Evolutionary conservation across 2,329 filamentous ascomycete genomes (phyloP), one percentile per base, ranked within the genome.

Genomic region (Botrytis elliptica): DNA sequence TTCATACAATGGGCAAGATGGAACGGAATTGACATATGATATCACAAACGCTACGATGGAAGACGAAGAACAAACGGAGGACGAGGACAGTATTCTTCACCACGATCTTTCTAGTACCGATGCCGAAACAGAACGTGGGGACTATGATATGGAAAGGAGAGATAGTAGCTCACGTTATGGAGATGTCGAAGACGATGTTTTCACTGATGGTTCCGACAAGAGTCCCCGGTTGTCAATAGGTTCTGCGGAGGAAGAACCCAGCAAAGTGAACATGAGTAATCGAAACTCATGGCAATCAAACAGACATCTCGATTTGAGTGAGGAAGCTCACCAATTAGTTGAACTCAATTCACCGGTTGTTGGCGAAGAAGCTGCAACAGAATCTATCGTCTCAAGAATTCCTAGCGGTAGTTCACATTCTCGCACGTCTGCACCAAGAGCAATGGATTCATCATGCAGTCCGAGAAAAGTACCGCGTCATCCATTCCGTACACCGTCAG

Each of bases 401-500:
- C 75, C 83, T 74, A 76, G 83, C 80, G 74, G 77, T 74, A 71
- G 75, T 42, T 80, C 79, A 36, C 66, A 55, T 42, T 80, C 80
- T 38, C 49, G 38, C 42, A 18, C 49, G 29, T 79, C 79, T 66
- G 76, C 72, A 36, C 77, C 78, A 7, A 75, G 55, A 86, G 84
- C 16, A 84, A 70, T 75, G 44, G 76, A 74, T 18, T 80, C 78
- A 33, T 79, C 78, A 44, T 79, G 87, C 29, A 87, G 90, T 71
- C 86, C 36, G 22, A 29, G 71, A 62, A 87, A 90, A 71, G 86
- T 86, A 12, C 86, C 87, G 14, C 87, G 91, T 4, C 88, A 90
- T 8, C 87, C 88, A 1, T 93, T 94, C 80, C 86, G 91, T 66
- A 91, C 91, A 20, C 88, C 91, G 0, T 91, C 91, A 1, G 90